A percentile compares a stretch with the other conserved stretches of the same genome.
These are phyloP conservation scores for Penicillium decumbens DNA, from an alignment of 2,329 filamentous ascomycete genomes.

Conservation along the genomic window DNA sequence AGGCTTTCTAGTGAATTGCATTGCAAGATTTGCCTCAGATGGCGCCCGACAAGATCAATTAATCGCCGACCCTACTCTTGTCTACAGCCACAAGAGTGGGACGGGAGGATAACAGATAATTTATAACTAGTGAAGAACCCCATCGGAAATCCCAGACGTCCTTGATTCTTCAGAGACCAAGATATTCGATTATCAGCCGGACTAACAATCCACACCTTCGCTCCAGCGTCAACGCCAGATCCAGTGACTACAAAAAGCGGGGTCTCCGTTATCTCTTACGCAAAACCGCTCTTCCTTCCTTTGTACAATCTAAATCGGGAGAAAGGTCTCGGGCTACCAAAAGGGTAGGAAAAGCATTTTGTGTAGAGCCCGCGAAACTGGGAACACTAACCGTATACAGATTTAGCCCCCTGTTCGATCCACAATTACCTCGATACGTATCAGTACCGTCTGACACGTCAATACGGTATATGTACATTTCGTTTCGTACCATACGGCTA, in stretches of 20 bases:
- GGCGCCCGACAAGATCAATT: conserved; percentile 5
- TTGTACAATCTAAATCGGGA: neutral
- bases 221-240: too few species aligned
- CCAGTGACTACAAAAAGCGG: neutral
- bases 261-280: neutral
- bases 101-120: neutral
- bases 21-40: conserved; percentile 11
- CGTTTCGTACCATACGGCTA: conserved; percentile 3
- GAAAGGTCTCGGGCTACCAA: neutral
- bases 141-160: neutral
- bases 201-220: neutral
- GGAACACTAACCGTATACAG: neutral
- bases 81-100: neutral
- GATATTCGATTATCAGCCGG: neutral
- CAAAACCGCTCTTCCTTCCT: neutral
- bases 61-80: neutral
- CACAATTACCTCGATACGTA: neutral
- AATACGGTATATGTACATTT: conserved; percentile 1
- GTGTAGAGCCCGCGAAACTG: neutral
- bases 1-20: neutral
- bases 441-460: conserved; percentile 4
- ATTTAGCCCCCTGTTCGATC: neutral
- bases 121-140: neutral
- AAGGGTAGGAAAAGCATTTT: neutral
- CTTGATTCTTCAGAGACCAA: neutral